Evolutionary conservation across 352 stramenopile genomes (phyloP).

Genomic region (Pythium myriotylum): DNA sequence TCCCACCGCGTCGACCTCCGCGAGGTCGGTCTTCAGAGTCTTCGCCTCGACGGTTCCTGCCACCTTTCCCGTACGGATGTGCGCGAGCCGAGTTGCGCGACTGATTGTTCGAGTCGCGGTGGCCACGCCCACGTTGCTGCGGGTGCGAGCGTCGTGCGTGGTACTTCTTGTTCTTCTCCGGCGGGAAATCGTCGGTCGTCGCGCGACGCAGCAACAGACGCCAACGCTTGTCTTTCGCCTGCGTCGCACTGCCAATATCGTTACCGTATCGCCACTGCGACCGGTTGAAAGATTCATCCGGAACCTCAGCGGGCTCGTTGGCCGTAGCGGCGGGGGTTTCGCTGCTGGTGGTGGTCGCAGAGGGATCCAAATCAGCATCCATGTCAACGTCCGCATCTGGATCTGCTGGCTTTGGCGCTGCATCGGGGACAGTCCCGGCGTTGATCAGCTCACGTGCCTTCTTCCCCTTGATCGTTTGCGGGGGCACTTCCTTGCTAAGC

Average conservation of each 20-base stretch:
- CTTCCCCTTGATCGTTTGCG: constrained; percentile 37
- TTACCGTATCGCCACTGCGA: constrained; percentile 64
- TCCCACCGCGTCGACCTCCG: constrained; percentile 6
- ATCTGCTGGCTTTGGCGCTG: neutral
- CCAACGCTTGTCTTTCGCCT: constrained; percentile 64
- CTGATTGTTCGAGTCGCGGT: constrained; percentile 20
- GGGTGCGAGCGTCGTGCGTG: constrained; percentile 46
- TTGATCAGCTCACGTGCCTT: constrained; percentile 2
- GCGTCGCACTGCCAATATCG: constrained; percentile 53
- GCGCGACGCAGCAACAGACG: constrained; percentile 69
- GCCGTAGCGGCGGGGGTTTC: constrained; percentile 30
- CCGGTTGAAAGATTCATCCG: constrained; percentile 60
- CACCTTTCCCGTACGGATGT: constrained; percentile 21
- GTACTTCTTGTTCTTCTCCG: constrained; percentile 82
- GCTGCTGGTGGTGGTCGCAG: constrained; percentile 13
- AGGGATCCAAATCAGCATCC: constrained; percentile 33
- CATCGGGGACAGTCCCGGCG: neutral
- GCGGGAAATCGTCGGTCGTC: constrained; percentile 76
- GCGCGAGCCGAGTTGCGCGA: constrained; percentile 11
- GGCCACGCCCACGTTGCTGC: constrained; percentile 27
- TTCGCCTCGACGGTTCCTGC: constrained; percentile 2
- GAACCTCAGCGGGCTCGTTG: constrained; percentile 31
- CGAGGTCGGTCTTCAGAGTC: neutral
- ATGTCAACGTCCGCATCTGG: constrained; percentile 59
- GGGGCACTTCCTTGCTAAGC: constrained; percentile 49